Conservation (phyloP, 129 eudicot genomes). For the Ambrosia trifida region DNA sequence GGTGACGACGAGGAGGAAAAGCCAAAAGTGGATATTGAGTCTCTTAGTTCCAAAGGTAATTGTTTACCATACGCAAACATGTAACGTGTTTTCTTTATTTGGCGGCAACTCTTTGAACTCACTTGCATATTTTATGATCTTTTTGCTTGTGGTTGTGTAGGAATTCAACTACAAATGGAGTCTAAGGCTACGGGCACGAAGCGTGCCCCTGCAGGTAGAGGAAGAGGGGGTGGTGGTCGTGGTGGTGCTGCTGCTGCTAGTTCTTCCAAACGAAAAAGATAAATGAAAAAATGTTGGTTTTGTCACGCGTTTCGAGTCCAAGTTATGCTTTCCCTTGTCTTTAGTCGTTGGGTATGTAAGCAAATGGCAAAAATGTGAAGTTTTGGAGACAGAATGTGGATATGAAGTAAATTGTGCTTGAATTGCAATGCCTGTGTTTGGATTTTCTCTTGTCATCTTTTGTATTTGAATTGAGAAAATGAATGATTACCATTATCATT, state of each 20-base stretch:
- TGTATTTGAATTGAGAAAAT: conserved; percentile 1
- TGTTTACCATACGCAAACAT: not conserved
- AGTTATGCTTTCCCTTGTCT: conserved; percentile 13
- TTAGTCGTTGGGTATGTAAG: conserved; percentile 21
- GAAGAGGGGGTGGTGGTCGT: conserved; percentile 54
- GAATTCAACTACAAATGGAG: conserved; percentile 71
- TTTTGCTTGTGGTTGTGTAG: conserved; percentile 36
- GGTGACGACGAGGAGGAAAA: conserved; percentile 60
- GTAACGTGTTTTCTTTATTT: not conserved
- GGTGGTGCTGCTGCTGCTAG: conserved; percentile 25
- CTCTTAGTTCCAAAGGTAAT: conserved; percentile 74
- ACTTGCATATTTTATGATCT: not conserved
- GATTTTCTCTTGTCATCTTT: not conserved
- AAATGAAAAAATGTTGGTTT: conserved; percentile 17
- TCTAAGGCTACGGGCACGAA: conserved; percentile 65
- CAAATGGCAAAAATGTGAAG: conserved; percentile 29
- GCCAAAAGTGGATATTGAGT: conserved; percentile 63
- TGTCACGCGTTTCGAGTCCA: not conserved
- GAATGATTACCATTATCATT: not conserved
- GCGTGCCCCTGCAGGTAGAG: conserved; percentile 68
- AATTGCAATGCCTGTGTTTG: conserved; percentile 15
- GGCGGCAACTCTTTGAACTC: not conserved
- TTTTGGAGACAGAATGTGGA: conserved; percentile 24
- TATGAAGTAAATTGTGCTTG: conserved; percentile 8
- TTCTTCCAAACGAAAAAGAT: conserved; percentile 79